Conservation (phyloP, 1,284 basidiomycete genomes). For the Ustilago tritici region DNA sequence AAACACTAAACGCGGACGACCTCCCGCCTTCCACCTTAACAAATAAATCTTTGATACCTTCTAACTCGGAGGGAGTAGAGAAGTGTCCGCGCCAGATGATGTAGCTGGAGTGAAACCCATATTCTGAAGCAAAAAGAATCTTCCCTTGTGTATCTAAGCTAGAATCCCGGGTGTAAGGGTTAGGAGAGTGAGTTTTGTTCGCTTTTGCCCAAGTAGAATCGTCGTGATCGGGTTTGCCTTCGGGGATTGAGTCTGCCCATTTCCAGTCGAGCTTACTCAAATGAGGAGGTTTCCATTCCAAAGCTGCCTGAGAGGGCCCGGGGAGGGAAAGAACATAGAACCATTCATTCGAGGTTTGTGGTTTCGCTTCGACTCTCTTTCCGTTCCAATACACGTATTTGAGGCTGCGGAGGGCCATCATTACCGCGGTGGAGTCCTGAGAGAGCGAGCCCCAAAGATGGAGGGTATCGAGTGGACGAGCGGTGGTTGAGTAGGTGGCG, state of each 20-base stretch:
- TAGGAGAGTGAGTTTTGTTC: slow-evolving; percentile 78
- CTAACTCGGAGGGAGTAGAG: slow-evolving; percentile 66
- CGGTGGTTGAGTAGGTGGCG: slow-evolving; percentile 35
- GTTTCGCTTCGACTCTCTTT: slow-evolving; percentile 2
- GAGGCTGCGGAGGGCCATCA: slow-evolving; percentile 27
- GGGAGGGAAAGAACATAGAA: slow-evolving; percentile 20
- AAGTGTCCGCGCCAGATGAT: slow-evolving; percentile 86
- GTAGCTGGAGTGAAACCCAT: slow-evolving; percentile 75
- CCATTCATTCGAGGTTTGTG: slow-evolving; percentile 10
- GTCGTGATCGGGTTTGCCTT: slow-evolving; percentile 72
- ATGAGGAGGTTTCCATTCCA: slow-evolving; percentile 25
- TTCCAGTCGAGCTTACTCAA: slow-evolving; percentile 73
- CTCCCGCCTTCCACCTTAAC: slow-evolving; percentile 80
- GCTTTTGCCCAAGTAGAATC: slow-evolving; percentile 75
- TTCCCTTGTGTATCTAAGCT: slow-evolving; percentile 75
- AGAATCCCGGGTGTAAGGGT: slow-evolving; percentile 73
- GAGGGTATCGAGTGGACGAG: slow-evolving; percentile 28
- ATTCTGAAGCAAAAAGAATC: slow-evolving; percentile 74
- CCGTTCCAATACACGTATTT: slow-evolving; percentile 40
- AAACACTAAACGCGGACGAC: slow-evolving; percentile 83
- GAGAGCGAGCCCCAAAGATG: slow-evolving; percentile 25
- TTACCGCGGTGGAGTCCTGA: neutral
- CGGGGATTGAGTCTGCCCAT: slow-evolving; percentile 79
- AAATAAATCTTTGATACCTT: slow-evolving; percentile 74
- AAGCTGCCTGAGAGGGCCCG: slow-evolving; percentile 16